Conservation (phyloP, 2,329 filamentous ascomycete species). For the Seiridium cupressi region DNA sequence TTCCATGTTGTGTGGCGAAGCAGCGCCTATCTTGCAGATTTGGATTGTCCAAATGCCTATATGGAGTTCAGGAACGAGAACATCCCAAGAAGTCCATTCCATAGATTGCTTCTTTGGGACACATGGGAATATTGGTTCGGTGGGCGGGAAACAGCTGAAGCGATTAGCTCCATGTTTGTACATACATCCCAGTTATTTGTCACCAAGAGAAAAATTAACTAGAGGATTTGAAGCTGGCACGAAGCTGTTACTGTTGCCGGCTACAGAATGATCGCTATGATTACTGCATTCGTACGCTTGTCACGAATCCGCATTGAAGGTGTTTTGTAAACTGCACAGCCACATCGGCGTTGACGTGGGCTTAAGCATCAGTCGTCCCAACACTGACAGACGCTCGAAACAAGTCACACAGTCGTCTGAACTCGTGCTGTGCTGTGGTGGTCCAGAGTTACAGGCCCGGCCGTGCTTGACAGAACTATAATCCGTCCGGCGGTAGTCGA, state of each 20-base stretch:
- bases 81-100: too few species aligned
- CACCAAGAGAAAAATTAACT: background rate
- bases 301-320: background rate
- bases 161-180: background rate
- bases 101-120: too few species aligned
- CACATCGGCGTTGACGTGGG: too few species aligned
- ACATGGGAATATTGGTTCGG: too few species aligned
- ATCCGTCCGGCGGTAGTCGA: background rate
- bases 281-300: background rate
- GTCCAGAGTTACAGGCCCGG: too few species aligned
- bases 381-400: too few species aligned
- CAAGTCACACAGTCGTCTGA: background rate
- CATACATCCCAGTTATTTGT: background rate
- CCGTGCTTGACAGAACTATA: background rate
- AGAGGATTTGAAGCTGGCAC: background rate
- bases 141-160: background rate
- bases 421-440: background rate
- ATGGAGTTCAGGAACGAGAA: too few species aligned
- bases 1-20: too few species aligned
- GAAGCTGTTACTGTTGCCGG: background rate
- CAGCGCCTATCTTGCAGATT: too few species aligned
- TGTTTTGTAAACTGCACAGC: background rate
- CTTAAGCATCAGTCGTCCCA: too few species aligned
- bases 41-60: too few species aligned
- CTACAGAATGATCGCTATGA: background rate